phyloP scores from a whole-genome alignment of 2,329 filamentous ascomycete genomes.

The Stylonectria norvegica region DNA sequence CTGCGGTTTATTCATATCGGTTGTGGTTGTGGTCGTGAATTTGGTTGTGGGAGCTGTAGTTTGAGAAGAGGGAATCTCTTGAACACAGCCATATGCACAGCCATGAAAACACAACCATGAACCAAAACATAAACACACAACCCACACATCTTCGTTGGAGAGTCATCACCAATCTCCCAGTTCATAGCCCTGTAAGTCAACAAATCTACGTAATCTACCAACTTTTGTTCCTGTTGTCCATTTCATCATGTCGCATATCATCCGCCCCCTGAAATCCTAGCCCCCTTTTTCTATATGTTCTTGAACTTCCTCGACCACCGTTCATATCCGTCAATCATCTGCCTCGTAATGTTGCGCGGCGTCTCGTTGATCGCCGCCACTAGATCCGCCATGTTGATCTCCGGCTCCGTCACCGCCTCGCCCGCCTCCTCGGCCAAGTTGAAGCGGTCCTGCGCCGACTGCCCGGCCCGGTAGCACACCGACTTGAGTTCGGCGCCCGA shows the following conservation, averaged over 20 bases:
- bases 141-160: too few relatives aligned
- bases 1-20: background rate
- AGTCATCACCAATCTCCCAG: too few relatives aligned
- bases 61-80: background rate
- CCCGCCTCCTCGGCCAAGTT: constrained; percentile 32
- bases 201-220: too few relatives aligned
- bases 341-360: constrained; percentile 56
- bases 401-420: constrained; percentile 24
- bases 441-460: constrained; percentile 40
- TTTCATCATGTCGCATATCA: too few relatives aligned
- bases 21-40: background rate
- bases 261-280: too few relatives aligned
- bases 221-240: too few relatives aligned
- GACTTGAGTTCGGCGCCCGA: constrained; percentile 78
- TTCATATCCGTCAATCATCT: constrained; percentile 58
- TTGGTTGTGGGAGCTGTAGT: background rate
- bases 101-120: too few relatives aligned
- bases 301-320: constrained; percentile 48
- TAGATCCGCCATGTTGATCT: constrained; percentile 43
- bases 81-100: background rate
- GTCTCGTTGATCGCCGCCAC: constrained; percentile 42
- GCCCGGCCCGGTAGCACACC: constrained; percentile 46
- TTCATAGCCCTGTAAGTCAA: too few relatives aligned
- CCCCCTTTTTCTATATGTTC: constrained; percentile 11
- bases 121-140: too few relatives aligned